These are phyloP conservation scores for Pseudogymnoascus destructans DNA, from an alignment of 2,329 filamentous ascomycete genomes.

Conservation along the genomic window DNA sequence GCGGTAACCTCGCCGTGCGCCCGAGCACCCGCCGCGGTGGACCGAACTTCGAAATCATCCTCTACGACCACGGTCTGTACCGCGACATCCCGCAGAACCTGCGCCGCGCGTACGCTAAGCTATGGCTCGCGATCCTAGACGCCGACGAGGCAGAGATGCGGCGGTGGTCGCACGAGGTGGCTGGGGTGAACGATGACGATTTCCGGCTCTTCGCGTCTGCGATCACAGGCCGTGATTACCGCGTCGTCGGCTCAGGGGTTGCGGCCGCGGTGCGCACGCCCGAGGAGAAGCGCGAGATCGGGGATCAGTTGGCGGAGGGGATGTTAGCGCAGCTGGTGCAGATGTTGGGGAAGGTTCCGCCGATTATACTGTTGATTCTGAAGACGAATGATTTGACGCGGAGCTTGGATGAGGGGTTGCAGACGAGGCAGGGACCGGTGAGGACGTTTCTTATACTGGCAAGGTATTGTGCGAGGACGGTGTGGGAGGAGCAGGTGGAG, in stretches of 20 bases:
- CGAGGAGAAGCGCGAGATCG: slow-evolving; percentile 78
- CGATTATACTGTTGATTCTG: slow-evolving; percentile 85
- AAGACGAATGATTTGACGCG: slow-evolving; percentile 97
- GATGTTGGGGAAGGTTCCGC: slow-evolving; percentile 74
- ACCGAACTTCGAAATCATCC: slow-evolving; percentile 83
- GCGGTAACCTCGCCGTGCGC: slow-evolving; percentile 87
- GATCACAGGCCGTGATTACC: slow-evolving; percentile 88
- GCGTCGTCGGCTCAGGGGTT: slow-evolving; percentile 51
- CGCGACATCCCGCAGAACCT: slow-evolving; percentile 72
- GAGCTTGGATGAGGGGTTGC: slow-evolving; percentile 80
- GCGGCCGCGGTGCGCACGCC: slow-evolving; percentile 42
- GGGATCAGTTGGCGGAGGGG: slow-evolving; percentile 71
- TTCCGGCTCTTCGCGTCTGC: slow-evolving; percentile 93
- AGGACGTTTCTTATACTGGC: slow-evolving; percentile 56
- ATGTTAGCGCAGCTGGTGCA: slow-evolving; percentile 80
- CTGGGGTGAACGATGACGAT: slow-evolving; percentile 74
- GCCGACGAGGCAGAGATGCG: slow-evolving; percentile 78
- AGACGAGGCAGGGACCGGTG: slow-evolving; percentile 55
- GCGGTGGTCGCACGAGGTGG: slow-evolving; percentile 76
- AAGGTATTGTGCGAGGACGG: slow-evolving; percentile 52
- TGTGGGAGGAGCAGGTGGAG: slow-evolving; percentile 52
- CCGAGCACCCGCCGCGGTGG: slow-evolving; percentile 38
- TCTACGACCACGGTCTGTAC: slow-evolving; percentile 96
- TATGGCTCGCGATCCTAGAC: slow-evolving; percentile 93
- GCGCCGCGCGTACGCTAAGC: slow-evolving; percentile 80